Base-by-base conservation (phyloP, 306 rosid species). In the Cucurbita maxima region DNA sequence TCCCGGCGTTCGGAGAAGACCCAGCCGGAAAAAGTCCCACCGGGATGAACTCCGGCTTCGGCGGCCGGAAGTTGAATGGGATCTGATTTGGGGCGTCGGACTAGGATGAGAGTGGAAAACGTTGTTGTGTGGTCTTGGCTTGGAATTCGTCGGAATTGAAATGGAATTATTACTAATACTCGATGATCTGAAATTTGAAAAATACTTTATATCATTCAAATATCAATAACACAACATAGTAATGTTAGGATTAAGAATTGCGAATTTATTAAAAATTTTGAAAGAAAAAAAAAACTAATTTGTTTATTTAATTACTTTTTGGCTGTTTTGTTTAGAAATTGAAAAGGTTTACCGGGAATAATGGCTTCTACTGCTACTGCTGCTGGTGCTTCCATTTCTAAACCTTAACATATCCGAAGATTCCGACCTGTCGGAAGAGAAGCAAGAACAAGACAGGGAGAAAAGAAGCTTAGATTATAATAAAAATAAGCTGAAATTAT, bases 1-100 rank as follows among this genome's bases (percentile, higher is more conserved):
- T 74, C 87, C 97, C 0, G 96, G 99, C 5, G 88, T 79, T 3
- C 92, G 86, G 5, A 83, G 88, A 62, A 91, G 82, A 0, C 97
- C 99, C 38, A 88, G 5, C 3, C 93, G 89, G 72, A 91, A 85
- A 84, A 85, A 82, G 55, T 81, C 96, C 97, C 99, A 89, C 0
- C 87, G 63, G 5, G 96, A 88, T 8, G 92, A 85, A 66, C 86
- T 89, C 52, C 70, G 77, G 30, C 72, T 43, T 73, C 81, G 5
- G 48, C 75, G 63, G 10, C 72, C 15, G 54, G 81, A 75, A 12
- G 51, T 51, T 0, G 88, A 50, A 3, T 20, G 12, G 56, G 74
- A 70, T 76, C 81, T 85, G 82, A 86, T 61, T n/a, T 91, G 97
- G 2, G 96, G 93, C 54, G 83, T 88, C 3, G 97, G 96, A 61